Evolutionary conservation across 177 flowering plant species (phyloP).

Genomic region (Vitis hybrid): DNA sequence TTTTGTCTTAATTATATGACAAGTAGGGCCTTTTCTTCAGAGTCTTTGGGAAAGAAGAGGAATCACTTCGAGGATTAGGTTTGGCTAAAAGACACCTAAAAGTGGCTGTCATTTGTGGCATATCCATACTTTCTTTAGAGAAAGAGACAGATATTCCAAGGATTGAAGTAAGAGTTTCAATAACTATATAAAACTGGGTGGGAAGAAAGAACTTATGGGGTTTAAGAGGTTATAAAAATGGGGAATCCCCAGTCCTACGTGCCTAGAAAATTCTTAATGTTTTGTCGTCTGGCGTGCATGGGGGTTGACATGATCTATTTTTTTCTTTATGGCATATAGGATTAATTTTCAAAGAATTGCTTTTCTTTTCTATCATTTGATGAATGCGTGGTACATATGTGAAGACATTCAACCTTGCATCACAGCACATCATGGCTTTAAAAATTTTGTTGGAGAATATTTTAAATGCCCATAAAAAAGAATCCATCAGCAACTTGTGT

Average conservation of each 20-base stretch:
- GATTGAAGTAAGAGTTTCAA: slow-evolving; percentile 3
- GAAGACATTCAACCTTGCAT: slow-evolving; percentile 16
- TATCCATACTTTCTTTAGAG: not conserved
- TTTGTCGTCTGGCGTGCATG: slow-evolving; percentile 14
- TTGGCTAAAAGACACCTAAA: slow-evolving; percentile 6
- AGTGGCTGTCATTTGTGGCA: not conserved
- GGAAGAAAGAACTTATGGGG: not conserved
- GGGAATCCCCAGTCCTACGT: not conserved
- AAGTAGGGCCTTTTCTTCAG: not conserved
- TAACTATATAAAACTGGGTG: slow-evolving; percentile 3
- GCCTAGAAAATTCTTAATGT: not conserved
- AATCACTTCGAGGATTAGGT: slow-evolving; percentile 18
- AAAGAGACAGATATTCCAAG: slow-evolving; percentile 9
- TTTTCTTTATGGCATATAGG: not conserved
- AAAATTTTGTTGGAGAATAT: not conserved
- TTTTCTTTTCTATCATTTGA: slow-evolving; percentile 6
- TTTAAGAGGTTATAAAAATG: not conserved
- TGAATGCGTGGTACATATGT: not conserved
- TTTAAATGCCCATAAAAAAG: not conserved
- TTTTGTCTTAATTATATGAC: slow-evolving; percentile 3
- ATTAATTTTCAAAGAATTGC: slow-evolving; percentile 23
- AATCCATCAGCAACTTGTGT: not conserved
- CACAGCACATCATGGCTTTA: not conserved
- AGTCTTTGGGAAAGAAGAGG: slow-evolving; percentile 4
- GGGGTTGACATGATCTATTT: slow-evolving; percentile 15